phyloP scores from a whole-genome alignment of 805 yeast genomes.

The Lipomyces sp. region DNA sequence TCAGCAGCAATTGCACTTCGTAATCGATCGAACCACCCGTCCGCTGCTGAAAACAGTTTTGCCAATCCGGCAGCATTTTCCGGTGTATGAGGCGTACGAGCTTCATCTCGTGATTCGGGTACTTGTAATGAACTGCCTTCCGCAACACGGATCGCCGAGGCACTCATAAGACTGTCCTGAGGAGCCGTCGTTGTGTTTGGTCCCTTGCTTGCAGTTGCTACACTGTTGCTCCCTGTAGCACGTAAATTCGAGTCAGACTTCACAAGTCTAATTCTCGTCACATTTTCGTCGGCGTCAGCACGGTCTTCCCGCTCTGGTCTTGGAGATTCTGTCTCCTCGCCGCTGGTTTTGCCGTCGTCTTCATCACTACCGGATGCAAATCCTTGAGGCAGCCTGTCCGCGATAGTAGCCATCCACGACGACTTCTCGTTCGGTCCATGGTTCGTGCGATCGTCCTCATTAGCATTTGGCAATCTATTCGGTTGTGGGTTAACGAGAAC shows the following conservation, averaged over 20 bases:
- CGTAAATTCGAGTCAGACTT: background rate
- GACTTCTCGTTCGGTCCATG: background rate
- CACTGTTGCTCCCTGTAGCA: background rate
- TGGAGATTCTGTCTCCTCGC: background rate
- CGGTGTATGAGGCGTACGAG: background rate
- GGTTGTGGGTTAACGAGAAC: background rate
- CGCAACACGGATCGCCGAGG: background rate
- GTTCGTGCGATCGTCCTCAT: background rate
- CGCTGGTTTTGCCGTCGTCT: background rate
- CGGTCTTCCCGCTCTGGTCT: background rate
- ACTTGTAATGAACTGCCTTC: background rate
- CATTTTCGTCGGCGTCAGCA: background rate
- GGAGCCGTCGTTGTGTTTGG: background rate
- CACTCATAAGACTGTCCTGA: background rate
- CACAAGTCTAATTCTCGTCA: background rate
- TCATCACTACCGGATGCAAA: background rate
- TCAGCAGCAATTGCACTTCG: slow-evolving; percentile 15
- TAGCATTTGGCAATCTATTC: background rate
- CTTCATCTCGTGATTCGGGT: slow-evolving; percentile 1
- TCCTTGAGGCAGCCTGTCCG: background rate
- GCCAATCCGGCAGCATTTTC: slow-evolving; percentile 22
- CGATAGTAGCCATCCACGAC: background rate
- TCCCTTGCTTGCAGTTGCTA: background rate
- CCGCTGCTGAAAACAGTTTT: slow-evolving; percentile 14
- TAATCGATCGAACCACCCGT: slow-evolving; percentile 21